Base-by-base conservation (phyloP, 805 yeast species). In the Starmera quercuum region DNA sequence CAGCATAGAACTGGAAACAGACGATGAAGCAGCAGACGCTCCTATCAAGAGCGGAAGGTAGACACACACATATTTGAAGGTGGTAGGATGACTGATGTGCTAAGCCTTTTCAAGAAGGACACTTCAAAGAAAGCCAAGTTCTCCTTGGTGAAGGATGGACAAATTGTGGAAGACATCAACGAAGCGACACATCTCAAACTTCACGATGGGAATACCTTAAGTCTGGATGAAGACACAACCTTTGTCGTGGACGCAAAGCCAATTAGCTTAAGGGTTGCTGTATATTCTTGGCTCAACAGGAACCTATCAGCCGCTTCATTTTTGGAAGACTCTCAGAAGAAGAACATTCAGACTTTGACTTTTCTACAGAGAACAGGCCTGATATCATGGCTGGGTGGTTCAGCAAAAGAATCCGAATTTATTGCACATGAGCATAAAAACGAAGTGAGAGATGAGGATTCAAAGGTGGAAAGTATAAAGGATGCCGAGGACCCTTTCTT, bases 341-440 rank as follows among this genome's bases (percentile, higher is more conserved):
- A 70, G 26, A 68, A 73, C 3, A 68, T 90, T 22, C 66, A 75
- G 3, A 84, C 84, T 41, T 72, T 90, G 52, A 77, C 84, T 37
- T 88, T 90, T 51, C 59, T 84, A 53, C 95, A 86, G 47, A 78
- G 94, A 58, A 78, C 86, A 7, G 95, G 90, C 52, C 68, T 90
- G 40, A 68, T 81, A 35, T 72, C 84, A 20, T 88, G 92, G 87
- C 67, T 90, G 33, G 71, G 70, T 39, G 95, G 95, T 4, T 66
- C 74, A 15, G 64, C 77, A 4, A 75, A 68, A 25, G 64, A 69
- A 17, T 76, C 84, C 41, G 71, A 75, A 34, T 78, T 70, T 51
- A 58, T 79, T 22, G 57, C 54, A 29, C 37, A 37, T 6, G 48
- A 30, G 16, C 26, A 30, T 16, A 27, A 18, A 4, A 22, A 21